Evolutionary conservation across 1,284 basidiomycete species (phyloP), one percentile per base, ranked within the genome.

Genomic region (Malassezia caprae): DNA sequence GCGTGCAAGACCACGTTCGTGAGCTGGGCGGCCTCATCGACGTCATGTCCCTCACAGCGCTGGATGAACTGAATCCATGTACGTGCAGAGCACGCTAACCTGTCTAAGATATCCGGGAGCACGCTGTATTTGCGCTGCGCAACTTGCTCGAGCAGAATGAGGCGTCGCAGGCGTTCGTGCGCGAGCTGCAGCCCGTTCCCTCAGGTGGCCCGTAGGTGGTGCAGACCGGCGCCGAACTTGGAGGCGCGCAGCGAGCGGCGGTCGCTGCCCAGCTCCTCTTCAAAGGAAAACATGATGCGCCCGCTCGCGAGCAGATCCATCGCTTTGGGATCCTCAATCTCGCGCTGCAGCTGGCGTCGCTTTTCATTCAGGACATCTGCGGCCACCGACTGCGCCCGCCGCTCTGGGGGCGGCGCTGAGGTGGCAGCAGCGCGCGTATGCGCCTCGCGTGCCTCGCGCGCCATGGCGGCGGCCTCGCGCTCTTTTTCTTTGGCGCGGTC

Each of bases 51-150:
- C 59, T 69, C 59, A 72, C 69, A 8, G 60, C 62, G 32, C 48
- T 71, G 17, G 69, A 72, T 48, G 65, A 70, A 54, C 48, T 59
- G 8, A 72, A 72, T 41, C 64, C 60, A 11, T 65, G 64, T 63
- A 51, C 59, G 64, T 65, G 35, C 40, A 51, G 37, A 39, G 2
- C 37, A 21, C 37, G 19, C 37, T 39, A 39, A 39, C 19, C 37
- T 39, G 37, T 39, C 37, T 39, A 46, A 69, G 65, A 72, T 40
- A 70, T 72, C 55, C 63, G 68, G 15, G 69, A 72, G 37, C 67
- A 69, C 34, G 69, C 69, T 24, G 64, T 72, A 45, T 69, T 72
- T 50, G 54, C 69, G 30, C 59, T 72, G 28, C 53, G 68, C 10
- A 63, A 69, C 34, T 53, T 72, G 35, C 58, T 72, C 11, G 64